Evolutionary conservation across 345 rosid genomes (phyloP).

Genomic region (Acer yangbiense): DNA sequence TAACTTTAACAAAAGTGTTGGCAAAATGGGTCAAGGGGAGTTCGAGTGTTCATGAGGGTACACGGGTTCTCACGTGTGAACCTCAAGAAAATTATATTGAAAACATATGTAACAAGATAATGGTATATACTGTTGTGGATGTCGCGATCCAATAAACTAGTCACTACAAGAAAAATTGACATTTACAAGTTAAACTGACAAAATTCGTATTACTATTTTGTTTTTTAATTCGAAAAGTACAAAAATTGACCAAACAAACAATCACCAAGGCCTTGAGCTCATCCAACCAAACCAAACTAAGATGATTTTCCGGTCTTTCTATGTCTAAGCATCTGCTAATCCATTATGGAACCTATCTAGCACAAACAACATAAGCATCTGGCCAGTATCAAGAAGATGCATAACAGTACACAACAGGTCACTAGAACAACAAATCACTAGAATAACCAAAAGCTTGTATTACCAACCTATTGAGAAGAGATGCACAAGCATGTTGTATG

Average conservation of each 20-base stretch:
- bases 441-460: neutral
- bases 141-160: too few species aligned
- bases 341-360: slow-evolving; percentile 8
- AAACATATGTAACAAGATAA: too few species aligned
- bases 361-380: slow-evolving; percentile 2
- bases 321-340: neutral
- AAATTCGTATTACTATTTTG: neutral
- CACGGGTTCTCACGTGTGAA: too few species aligned
- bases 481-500: slow-evolving; percentile 54
- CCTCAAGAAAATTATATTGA: too few species aligned
- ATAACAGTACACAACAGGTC: neutral
- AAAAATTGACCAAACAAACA: neutral
- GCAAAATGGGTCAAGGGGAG: too few species aligned
- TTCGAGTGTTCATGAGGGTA: too few species aligned
- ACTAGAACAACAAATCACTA: neutral
- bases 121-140: too few species aligned
- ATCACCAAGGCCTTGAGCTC: neutral
- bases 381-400: neutral
- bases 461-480: slow-evolving; percentile 87
- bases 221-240: neutral
- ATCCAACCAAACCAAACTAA: neutral
- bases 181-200: neutral
- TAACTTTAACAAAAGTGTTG: too few species aligned
- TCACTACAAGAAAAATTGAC: too few species aligned
- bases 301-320: neutral